Conservation (phyloP, 1,139 yeast genomes). For the Hemisphaericaspora subhashii region DNA sequence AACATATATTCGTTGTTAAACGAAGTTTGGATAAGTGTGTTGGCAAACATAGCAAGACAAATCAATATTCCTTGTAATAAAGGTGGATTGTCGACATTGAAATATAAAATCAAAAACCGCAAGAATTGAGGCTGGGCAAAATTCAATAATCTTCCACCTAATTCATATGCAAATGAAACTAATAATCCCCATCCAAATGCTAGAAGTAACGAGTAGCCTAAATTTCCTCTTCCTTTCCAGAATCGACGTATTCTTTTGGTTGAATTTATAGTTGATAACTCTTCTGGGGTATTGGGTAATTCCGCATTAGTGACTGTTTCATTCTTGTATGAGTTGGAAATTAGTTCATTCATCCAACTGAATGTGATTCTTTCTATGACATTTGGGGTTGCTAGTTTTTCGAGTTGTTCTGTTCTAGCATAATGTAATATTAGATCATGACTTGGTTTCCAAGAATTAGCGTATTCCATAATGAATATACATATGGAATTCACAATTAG, state of each 20-base stretch:
- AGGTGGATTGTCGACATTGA: constrained; percentile 40
- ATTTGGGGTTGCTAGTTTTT: constrained; percentile 39
- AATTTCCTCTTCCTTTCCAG: constrained; percentile 32
- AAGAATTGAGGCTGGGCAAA: constrained; percentile 61
- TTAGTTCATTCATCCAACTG: constrained; percentile 62
- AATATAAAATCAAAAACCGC: constrained; percentile 45
- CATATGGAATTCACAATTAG: constrained; percentile 20
- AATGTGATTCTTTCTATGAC: constrained; percentile 53
- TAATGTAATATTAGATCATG: constrained; percentile 22
- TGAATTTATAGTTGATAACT: constrained; percentile 39
- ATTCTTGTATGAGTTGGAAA: constrained; percentile 47
- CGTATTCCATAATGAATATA: constrained; percentile 26
- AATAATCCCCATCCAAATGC: constrained; percentile 51
- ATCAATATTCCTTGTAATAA: constrained; percentile 52
- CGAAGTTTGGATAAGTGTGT: constrained; percentile 46
- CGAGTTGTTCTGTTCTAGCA: constrained; percentile 9
- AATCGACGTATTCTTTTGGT: constrained; percentile 18
- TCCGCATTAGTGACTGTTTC: constrained; percentile 50
- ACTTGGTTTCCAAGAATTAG: constrained; percentile 29
- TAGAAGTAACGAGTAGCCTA: constrained; percentile 40
- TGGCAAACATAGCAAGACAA: constrained; percentile 49
- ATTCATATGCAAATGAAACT: constrained; percentile 45
- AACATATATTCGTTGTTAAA: constrained; percentile 54
- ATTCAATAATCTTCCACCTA: constrained; percentile 42
- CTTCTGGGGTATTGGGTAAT: constrained; percentile 55